Conservation (phyloP, 768 basidiomycete species). For the Tulasnella sp. region DNA sequence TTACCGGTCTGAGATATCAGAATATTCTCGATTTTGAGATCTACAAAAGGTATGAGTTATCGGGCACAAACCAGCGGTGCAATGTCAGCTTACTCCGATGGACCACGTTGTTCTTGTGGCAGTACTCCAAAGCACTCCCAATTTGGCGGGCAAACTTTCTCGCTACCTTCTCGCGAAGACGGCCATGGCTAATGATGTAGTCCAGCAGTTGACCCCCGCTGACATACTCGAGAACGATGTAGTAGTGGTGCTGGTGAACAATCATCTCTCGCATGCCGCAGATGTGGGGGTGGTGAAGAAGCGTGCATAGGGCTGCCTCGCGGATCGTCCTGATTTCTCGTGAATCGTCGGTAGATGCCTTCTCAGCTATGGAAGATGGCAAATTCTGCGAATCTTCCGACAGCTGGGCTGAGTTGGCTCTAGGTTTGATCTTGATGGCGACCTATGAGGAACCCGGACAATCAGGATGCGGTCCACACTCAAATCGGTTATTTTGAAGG, state of each 20-base stretch:
- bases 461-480: background rate
- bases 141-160: conserved; percentile 98
- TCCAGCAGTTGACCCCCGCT: conserved; percentile 99
- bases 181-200: conserved; percentile 98
- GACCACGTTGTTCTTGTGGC: conserved; percentile 95
- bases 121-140: conserved; percentile 92
- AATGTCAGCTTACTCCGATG: conserved; percentile 56
- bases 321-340: conserved; percentile 96
- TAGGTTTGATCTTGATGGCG: conserved; percentile 97
- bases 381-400: conserved; percentile 35
- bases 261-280: conserved; percentile 99
- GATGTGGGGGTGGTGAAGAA: conserved; percentile 97
- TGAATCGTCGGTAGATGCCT: conserved; percentile 81
- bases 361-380: conserved; percentile 65
- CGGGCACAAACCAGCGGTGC: background rate
- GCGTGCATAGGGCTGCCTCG: conserved; percentile 90
- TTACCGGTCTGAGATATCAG: conserved; percentile 97
- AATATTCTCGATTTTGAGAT: conserved; percentile 99
- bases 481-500: conserved; percentile 26
- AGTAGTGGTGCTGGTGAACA: conserved; percentile 95
- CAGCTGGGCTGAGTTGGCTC: conserved; percentile 56
- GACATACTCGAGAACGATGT: conserved; percentile 99
- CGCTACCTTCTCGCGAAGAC: conserved; percentile 90
- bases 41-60: conserved; percentile 22
- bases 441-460: conserved; percentile 57